Evolutionary conservation across 257 asterid genomes (phyloP).

Genomic region (Solanum pinnatisectum): DNA sequence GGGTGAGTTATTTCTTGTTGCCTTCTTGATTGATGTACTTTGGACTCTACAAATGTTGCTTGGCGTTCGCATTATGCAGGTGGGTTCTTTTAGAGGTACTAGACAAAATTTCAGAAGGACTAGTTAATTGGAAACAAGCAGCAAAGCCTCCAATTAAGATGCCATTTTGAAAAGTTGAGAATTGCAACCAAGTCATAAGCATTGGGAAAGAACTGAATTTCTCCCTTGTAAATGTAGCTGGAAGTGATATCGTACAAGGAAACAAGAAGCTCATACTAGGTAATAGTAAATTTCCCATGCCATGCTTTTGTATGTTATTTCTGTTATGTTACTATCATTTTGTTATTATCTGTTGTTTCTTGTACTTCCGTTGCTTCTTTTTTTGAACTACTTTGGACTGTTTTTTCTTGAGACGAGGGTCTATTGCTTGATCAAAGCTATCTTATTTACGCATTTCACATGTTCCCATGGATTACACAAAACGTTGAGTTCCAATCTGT

Average conservation of each 20-base stretch:
- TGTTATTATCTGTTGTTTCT: not conserved
- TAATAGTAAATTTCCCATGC: not conserved
- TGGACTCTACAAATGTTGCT: not conserved
- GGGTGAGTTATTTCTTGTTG: slow-evolving; percentile 44
- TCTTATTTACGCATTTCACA: not conserved
- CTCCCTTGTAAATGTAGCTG: slow-evolving; percentile 88
- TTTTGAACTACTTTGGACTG: not conserved
- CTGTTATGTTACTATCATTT: not conserved
- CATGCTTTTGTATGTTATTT: not conserved
- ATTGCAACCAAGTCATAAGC: slow-evolving; percentile 79
- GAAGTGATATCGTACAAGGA: slow-evolving; percentile 87
- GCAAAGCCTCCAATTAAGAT: slow-evolving; percentile 78
- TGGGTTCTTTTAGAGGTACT: slow-evolving; percentile 76
- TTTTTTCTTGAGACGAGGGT: not conserved
- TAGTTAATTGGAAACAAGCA: slow-evolving; percentile 78
- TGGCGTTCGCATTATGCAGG: slow-evolving; percentile 25
- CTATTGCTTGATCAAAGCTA: not conserved
- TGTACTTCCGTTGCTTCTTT: not conserved
- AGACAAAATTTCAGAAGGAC: slow-evolving; percentile 54
- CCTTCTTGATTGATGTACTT: slow-evolving; percentile 1
- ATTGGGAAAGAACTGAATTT: slow-evolving; percentile 73
- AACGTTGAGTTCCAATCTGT: not conserved
- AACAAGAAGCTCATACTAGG: slow-evolving; percentile 88
- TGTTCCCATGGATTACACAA: not conserved
- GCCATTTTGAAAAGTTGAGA: slow-evolving; percentile 85